phyloP scores from a whole-genome alignment of 2,329 filamentous ascomycete genomes.

The Ceratocystis harringtonii region DNA sequence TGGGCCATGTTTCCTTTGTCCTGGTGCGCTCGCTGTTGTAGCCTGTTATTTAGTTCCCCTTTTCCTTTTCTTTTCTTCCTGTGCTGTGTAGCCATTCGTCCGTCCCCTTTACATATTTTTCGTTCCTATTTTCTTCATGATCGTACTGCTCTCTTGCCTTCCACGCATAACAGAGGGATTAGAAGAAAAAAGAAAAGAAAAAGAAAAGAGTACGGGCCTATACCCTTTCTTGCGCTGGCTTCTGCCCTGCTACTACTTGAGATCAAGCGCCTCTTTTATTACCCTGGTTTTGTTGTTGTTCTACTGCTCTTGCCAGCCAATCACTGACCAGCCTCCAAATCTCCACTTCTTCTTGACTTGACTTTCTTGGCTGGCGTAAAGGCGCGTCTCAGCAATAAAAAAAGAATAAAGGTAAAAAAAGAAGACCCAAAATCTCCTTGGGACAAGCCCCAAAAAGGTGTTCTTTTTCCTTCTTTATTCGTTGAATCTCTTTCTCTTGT shows the following conservation, averaged over 20 bases:
- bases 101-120: background rate
- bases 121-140: background rate
- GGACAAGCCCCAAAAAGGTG: background rate
- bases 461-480: background rate
- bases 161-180: too few species aligned
- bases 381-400: constrained; percentile 1
- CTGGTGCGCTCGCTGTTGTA: background rate
- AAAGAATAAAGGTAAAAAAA: background rate
- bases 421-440: too few species aligned
- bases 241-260: too few species aligned
- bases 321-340: constrained; percentile 3
- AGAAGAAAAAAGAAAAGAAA: too few species aligned
- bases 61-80: background rate
- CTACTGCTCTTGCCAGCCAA: background rate
- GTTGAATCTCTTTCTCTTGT: background rate
- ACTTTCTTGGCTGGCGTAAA: constrained; percentile 2
- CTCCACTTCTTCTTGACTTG: background rate
- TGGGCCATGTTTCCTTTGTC: background rate
- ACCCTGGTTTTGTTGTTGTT: background rate
- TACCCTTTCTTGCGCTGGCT: too few species aligned
- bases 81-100: background rate
- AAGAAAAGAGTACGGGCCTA: too few species aligned
- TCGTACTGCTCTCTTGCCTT: background rate
- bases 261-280: background rate
- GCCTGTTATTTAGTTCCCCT: background rate